A percentile compares a stretch with the other conserved stretches of the same genome.
Conservation (phyloP, 345 rosid genomes). For the Adansonia digitata region DNA sequence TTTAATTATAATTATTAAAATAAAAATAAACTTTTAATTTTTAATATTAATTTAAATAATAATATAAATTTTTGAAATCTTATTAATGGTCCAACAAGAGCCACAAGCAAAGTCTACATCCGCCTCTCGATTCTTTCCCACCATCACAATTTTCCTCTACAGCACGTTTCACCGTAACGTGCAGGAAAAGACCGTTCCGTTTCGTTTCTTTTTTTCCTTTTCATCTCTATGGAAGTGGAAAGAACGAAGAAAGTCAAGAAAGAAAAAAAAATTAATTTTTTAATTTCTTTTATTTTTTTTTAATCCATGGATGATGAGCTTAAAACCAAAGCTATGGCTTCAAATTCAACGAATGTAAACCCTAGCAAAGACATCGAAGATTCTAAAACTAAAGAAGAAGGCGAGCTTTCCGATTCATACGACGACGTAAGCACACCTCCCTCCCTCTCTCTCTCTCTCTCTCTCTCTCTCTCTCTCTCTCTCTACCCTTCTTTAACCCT, state of each 20-base stretch:
- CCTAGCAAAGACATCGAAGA: slow-evolving; percentile 14
- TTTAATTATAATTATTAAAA: no score
- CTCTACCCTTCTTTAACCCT: neutral
- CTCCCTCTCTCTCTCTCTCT: neutral
- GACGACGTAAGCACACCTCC: slow-evolving; percentile 32
- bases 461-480: neutral
- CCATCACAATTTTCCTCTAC: slow-evolving; percentile 2
- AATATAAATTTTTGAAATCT: no score
- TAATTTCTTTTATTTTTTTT: neutral
- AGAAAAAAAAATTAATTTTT: neutral
- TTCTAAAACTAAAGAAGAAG: slow-evolving; percentile 55
- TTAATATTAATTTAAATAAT: no score
- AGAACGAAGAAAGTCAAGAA: neutral
- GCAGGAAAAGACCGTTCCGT: neutral
- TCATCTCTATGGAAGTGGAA: neutral
- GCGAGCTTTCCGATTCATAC: slow-evolving; percentile 75
- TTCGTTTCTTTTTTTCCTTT: neutral
- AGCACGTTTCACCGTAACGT: slow-evolving; percentile 1
- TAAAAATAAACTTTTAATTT: no score
- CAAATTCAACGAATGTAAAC: slow-evolving; percentile 17
- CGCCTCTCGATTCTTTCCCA: slow-evolving; percentile 1
- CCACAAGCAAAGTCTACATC: no score
- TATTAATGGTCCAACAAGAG: no score
- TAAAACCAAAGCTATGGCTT: slow-evolving; percentile 2
- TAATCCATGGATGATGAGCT: slow-evolving; percentile 17